Conservation (phyloP, 1,284 basidiomycete genomes). For the Tilletiaria anomala region DNA sequence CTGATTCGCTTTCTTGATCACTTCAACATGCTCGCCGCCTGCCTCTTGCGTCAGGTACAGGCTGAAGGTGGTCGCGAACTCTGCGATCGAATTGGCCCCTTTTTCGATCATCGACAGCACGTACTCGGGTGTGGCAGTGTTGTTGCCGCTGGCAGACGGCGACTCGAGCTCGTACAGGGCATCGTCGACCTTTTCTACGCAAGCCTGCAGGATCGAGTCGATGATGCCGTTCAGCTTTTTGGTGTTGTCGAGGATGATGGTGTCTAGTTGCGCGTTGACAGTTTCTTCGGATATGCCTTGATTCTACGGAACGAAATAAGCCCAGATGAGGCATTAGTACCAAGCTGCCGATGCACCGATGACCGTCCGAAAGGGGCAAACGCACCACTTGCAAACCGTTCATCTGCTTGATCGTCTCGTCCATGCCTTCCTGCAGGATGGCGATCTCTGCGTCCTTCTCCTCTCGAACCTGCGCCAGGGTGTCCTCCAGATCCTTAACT, state of each 20-base stretch:
- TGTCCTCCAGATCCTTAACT: conserved; percentile 58
- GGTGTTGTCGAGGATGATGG: conserved; percentile 85
- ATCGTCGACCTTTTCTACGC: conserved; percentile 92
- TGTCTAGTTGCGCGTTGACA: conserved; percentile 89
- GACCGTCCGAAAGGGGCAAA: conserved; percentile 1
- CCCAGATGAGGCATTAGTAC: neutral
- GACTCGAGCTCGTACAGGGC: conserved; percentile 94
- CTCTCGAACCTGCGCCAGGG: conserved; percentile 66
- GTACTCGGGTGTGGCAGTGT: conserved; percentile 92
- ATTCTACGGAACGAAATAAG: conserved; percentile 44
- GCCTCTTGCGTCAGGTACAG: conserved; percentile 73
- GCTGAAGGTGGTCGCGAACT: conserved; percentile 89
- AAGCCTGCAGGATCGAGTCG: conserved; percentile 85
- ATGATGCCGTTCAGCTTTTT: conserved; percentile 98
- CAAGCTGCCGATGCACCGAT: neutral
- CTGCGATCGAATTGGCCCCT: conserved; percentile 77
- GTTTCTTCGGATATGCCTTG: conserved; percentile 74
- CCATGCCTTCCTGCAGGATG: conserved; percentile 93
- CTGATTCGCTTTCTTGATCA: conserved; percentile 94
- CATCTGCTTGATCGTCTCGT: conserved; percentile 76
- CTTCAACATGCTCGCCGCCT: conserved; percentile 89
- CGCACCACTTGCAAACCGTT: conserved; percentile 68
- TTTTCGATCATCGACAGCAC: conserved; percentile 98
- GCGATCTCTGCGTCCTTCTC: conserved; percentile 95
- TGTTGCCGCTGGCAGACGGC: conserved; percentile 79